These are phyloP conservation scores for Candida bentonensis DNA, from an alignment of 805 yeast species.

Conservation along the genomic window DNA sequence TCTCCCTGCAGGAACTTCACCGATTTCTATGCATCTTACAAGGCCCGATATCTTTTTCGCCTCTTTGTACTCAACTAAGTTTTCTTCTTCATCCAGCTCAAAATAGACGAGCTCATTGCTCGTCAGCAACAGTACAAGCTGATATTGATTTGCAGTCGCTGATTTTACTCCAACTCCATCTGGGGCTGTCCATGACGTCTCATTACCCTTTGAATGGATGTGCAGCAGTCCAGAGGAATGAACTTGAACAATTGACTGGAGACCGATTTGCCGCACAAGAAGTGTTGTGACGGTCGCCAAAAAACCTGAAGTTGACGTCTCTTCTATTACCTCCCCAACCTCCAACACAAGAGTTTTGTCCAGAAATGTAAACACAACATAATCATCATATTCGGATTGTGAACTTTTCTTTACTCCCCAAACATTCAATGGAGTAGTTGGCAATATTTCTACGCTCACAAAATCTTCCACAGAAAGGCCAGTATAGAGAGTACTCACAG, in stretches of 20 bases:
- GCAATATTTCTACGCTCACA: conserved; percentile 58
- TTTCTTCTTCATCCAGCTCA: conserved; percentile 54
- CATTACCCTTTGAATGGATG: conserved; percentile 23
- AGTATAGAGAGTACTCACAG: conserved; percentile 34
- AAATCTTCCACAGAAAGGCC: conserved; percentile 49
- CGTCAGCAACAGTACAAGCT: conserved; percentile 57
- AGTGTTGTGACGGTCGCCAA: conserved; percentile 44
- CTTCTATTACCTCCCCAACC: conserved; percentile 70
- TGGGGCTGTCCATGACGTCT: conserved; percentile 73
- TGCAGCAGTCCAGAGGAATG: conserved; percentile 59
- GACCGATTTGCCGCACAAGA: conserved; percentile 55
- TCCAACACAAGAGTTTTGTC: conserved; percentile 60
- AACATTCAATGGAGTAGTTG: conserved; percentile 45
- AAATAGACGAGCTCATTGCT: conserved; percentile 70
- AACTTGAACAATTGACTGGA: conserved; percentile 51
- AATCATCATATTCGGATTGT: conserved; percentile 40
- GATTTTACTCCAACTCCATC: conserved; percentile 49
- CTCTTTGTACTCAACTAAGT: conserved; percentile 57
- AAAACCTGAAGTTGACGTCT: conserved; percentile 55
- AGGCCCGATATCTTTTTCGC: conserved; percentile 31
- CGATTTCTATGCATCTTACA: conserved; percentile 21
- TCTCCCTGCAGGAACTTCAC: conserved; percentile 35
- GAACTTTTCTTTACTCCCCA: conserved; percentile 44
- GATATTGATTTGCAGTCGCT: conserved; percentile 53
- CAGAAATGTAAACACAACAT: conserved; percentile 48